Evolutionary conservation across 495 filamentous ascomycete species (phyloP).

Genomic region (Lasiosphaeriaceae sp.): DNA sequence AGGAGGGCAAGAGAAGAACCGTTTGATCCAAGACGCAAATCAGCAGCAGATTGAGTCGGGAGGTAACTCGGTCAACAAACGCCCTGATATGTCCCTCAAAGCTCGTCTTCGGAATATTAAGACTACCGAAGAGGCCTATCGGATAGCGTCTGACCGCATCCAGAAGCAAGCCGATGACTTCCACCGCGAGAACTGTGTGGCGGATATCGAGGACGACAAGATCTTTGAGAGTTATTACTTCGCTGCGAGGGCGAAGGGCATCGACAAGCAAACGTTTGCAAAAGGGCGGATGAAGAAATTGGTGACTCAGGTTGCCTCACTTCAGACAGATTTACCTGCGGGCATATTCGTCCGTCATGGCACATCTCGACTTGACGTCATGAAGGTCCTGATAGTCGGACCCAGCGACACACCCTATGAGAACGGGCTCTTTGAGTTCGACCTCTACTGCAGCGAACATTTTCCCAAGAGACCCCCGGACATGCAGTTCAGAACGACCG

Average conservation of each 20-base stretch:
- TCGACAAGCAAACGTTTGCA: neutral
- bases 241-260: conserved; percentile 8
- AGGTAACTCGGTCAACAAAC: too few species aligned
- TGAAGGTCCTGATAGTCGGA: conserved; percentile 57
- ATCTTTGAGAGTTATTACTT: conserved; percentile 26
- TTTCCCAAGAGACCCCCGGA: conserved; percentile 50
- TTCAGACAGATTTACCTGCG: conserved; percentile 50
- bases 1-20: neutral
- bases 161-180: conserved; percentile 16
- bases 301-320: conserved; percentile 47
- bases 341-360: conserved; percentile 58
- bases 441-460: conserved; percentile 42
- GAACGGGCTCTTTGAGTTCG: conserved; percentile 59
- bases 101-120: too few species aligned
- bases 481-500: conserved; percentile 50
- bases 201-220: conserved; percentile 33
- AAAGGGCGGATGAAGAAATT: conserved; percentile 47
- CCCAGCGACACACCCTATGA: conserved; percentile 58
- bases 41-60: too few species aligned
- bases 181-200: conserved; percentile 35
- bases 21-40: neutral
- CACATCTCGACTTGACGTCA: conserved; percentile 48
- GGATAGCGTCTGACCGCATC: conserved; percentile 1
- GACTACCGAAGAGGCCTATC: neutral
- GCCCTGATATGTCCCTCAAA: too few species aligned